These are phyloP conservation scores for Nakaseomyces kungkrabaensis DNA, from an alignment of 1,139 yeast species.

Conservation along the genomic window DNA sequence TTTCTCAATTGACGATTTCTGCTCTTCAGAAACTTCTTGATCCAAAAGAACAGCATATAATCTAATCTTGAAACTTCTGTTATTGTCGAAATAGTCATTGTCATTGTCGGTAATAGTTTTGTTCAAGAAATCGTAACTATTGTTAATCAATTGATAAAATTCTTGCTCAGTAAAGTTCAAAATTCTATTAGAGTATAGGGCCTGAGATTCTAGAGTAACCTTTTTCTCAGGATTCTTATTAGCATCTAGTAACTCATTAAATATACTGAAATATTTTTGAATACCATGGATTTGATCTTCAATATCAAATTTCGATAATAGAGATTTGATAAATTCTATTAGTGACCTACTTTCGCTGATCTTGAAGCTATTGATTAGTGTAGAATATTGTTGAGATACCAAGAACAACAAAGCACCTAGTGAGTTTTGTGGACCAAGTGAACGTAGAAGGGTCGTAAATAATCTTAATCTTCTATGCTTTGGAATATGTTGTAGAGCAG, in stretches of 20 bases:
- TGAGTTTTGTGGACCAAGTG: conserved; percentile 62
- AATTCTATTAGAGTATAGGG: conserved; percentile 56
- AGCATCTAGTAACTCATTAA: conserved; percentile 35
- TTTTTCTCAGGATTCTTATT: conserved; percentile 32
- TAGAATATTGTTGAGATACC: conserved; percentile 68
- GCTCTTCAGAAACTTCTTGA: conserved; percentile 29
- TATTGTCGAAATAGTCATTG: conserved; percentile 36
- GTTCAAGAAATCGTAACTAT: conserved; percentile 46
- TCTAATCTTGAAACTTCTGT: conserved; percentile 46
- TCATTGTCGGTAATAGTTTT: conserved; percentile 36
- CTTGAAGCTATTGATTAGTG: conserved; percentile 44
- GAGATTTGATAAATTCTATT: conserved; percentile 61
- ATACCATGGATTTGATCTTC: conserved; percentile 60
- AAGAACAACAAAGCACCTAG: conserved; percentile 67
- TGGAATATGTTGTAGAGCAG: conserved; percentile 93
- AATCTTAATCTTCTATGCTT: conserved; percentile 87
- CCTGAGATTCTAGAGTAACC: conserved; percentile 39
- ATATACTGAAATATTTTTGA: conserved; percentile 42
- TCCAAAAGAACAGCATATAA: conserved; percentile 50
- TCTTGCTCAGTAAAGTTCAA: conserved; percentile 44
- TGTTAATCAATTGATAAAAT: conserved; percentile 39
- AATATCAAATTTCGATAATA: conserved; percentile 57
- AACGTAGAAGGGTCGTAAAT: conserved; percentile 65
- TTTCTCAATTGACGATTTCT: conserved; percentile 30
- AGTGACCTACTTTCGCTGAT: conserved; percentile 54